phyloP scores from a whole-genome alignment of 2,329 filamentous ascomycete species.

The Phoma sp. region DNA sequence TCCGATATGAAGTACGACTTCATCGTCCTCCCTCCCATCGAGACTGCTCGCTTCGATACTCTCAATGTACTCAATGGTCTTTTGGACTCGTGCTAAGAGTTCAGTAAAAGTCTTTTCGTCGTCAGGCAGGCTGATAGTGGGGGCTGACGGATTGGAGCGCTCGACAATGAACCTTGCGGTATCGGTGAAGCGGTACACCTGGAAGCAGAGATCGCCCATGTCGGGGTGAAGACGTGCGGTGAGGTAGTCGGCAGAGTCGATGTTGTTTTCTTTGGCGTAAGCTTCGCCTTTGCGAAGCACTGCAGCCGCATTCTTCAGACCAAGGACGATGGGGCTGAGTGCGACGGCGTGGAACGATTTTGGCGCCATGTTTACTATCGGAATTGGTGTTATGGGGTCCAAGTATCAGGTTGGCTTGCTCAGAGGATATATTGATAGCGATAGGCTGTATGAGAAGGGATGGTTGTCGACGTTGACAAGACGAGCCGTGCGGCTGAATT shows the following conservation, averaged over 20 bases:
- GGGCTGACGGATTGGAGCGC: slow-evolving; percentile 48
- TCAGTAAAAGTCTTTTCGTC: slow-evolving; percentile 59
- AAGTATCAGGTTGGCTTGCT: background rate
- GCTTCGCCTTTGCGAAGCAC: slow-evolving; percentile 56
- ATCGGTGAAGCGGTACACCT: slow-evolving; percentile 57
- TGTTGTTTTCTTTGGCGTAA: slow-evolving; percentile 49
- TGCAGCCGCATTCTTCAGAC: slow-evolving; percentile 52
- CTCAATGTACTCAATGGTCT: slow-evolving; percentile 58
- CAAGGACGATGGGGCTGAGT: slow-evolving; percentile 53
- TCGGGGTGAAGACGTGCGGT: slow-evolving; percentile 55
- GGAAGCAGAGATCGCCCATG: slow-evolving; percentile 60
- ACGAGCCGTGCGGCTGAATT: too few species aligned
- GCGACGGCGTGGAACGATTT: slow-evolving; percentile 45
- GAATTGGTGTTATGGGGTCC: background rate
- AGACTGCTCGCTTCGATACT: slow-evolving; percentile 52
- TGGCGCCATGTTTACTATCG: slow-evolving; percentile 21
- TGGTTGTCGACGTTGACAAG: too few species aligned
- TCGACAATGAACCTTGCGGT: slow-evolving; percentile 51
- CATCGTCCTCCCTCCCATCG: slow-evolving; percentile 52
- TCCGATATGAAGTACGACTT: slow-evolving; percentile 47
- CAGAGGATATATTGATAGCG: too few species aligned
- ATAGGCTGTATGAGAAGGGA: too few species aligned
- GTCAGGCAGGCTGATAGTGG: slow-evolving; percentile 47
- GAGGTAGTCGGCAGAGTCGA: slow-evolving; percentile 48
- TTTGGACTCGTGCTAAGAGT: slow-evolving; percentile 57